Conservation (phyloP, 192 early-diverging fungal species). For the Lobosporangium transversale region DNA sequence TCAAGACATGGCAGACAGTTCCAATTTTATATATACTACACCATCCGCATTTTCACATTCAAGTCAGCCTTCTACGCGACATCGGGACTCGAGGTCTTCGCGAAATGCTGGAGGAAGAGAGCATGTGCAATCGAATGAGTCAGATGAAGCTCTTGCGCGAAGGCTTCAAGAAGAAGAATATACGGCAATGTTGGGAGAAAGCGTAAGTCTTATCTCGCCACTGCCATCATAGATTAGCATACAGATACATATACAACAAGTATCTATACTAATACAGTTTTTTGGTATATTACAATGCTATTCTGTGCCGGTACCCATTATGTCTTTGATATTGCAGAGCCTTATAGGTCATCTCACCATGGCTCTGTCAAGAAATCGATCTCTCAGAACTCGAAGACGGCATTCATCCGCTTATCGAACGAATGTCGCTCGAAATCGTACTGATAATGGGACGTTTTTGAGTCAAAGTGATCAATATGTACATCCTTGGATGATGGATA, state of each 20-base stretch:
- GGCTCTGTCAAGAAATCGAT: background rate
- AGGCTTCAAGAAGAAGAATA: constrained; percentile 32
- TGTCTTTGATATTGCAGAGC: background rate
- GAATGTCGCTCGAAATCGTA: background rate
- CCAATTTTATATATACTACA: too few relatives aligned
- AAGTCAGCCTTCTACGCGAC: too few relatives aligned
- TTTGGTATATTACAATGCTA: background rate
- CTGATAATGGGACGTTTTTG: background rate
- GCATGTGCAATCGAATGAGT: too few relatives aligned
- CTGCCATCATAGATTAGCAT: constrained; percentile 23
- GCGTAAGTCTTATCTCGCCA: constrained; percentile 27
- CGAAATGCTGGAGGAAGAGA: too few relatives aligned
- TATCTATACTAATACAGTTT: constrained; percentile 16
- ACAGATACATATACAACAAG: constrained; percentile 5
- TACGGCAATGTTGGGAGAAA: constrained; percentile 17
- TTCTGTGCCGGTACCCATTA: too few relatives aligned
- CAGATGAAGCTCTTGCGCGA: constrained; percentile 16
- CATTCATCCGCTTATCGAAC: background rate
- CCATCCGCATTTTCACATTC: too few relatives aligned
- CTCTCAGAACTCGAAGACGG: too few relatives aligned
- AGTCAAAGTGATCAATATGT: too few relatives aligned
- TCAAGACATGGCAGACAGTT: too few relatives aligned
- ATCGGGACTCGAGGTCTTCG: background rate
- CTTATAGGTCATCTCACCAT: too few relatives aligned
- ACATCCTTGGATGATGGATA: too few relatives aligned